These are phyloP conservation scores for Sphaerobolus stellatus DNA, from an alignment of 1,284 basidiomycete genomes.

Conservation along the genomic window DNA sequence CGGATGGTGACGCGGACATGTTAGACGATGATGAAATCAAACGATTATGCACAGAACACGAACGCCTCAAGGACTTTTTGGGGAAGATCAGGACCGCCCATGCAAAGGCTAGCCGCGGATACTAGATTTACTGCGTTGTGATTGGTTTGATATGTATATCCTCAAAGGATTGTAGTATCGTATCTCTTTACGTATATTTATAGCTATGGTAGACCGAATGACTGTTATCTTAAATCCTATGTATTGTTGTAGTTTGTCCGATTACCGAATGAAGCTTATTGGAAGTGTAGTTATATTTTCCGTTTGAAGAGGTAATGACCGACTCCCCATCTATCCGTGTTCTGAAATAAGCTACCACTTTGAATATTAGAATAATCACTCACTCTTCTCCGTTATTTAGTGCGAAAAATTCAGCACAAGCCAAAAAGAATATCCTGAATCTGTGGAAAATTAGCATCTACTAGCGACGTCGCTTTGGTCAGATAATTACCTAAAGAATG, in stretches of 20 bases:
- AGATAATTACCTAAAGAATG: slow-evolving; percentile 52
- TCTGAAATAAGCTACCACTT: too few relatives aligned
- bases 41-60: slow-evolving; percentile 34
- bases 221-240: too few relatives aligned
- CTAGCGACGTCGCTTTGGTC: background rate
- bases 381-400: slow-evolving; percentile 66
- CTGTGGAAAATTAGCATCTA: slow-evolving; percentile 30
- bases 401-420: slow-evolving; percentile 73
- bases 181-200: too few relatives aligned
- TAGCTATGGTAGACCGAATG: too few relatives aligned
- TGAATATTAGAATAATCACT: slow-evolving; percentile 32
- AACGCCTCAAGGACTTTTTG: slow-evolving; percentile 16
- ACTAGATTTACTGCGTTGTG: too few relatives aligned
- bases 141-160: too few relatives aligned
- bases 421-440: slow-evolving; percentile 75
- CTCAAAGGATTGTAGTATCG: too few relatives aligned
- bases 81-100: slow-evolving; percentile 11
- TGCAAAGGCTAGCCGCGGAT: too few relatives aligned
- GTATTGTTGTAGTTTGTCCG: too few relatives aligned
- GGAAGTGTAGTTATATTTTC: slow-evolving; percentile 28
- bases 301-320: slow-evolving; percentile 53
- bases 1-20: slow-evolving; percentile 48
- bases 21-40: slow-evolving; percentile 52
- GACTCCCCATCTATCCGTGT: slow-evolving; percentile 56
- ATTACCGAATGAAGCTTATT: too few relatives aligned